Evolutionary conservation across 148 eudicot genomes (phyloP), one percentile per base, ranked within the genome.

Genomic region (Arbutus unedo): DNA sequence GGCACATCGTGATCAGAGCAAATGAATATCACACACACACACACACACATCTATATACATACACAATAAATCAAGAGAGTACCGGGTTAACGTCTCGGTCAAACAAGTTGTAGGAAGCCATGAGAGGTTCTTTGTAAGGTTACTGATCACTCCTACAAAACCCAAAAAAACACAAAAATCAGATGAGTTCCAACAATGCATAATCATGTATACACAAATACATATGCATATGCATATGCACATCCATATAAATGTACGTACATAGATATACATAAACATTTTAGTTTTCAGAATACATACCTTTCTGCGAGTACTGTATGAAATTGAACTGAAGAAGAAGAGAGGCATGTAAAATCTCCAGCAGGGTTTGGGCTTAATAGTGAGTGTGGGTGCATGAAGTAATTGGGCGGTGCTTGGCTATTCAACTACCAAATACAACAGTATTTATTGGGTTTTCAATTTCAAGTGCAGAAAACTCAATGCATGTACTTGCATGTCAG

Each of bases 101-200:
- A 48, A 74, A 48, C 54, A 48, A 48, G 55, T 74, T 48, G 55
- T n/a, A n/a, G 38, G 77, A 74, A 74, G 77, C 77, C 77, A 74
- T 74, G 77, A 48, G 14, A 74, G 55, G 1, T 47, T 10, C 73
- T 67, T 60, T 60, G 23, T 59, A 59, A 60, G 10, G 25, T 60
- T 25, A 60, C 0, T 1, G 31, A 60, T 59, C 23, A 0, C 64
- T n/a, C 59, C 59, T 55, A 4, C 59, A 55, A 14, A 55, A 2
- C 38, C 2, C 25, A 62, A 21, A 3, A 23, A 21, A 21, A 62
- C n/a, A 23, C 13, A 23, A 23, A n/a, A 62, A 8, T 62, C 9
- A 62, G 41, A 2, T 62, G 59, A 55, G 59, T 55, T 55, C 59
- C 59, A 55, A 15, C 6, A 14, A 55, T 31, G 38, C 38, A 31